Percentiles rank a stretch among this genome's conserved stretches.
Evolutionary conservation across 129 eudicot genomes (phyloP).

Genomic region (Saussurea involucrata): DNA sequence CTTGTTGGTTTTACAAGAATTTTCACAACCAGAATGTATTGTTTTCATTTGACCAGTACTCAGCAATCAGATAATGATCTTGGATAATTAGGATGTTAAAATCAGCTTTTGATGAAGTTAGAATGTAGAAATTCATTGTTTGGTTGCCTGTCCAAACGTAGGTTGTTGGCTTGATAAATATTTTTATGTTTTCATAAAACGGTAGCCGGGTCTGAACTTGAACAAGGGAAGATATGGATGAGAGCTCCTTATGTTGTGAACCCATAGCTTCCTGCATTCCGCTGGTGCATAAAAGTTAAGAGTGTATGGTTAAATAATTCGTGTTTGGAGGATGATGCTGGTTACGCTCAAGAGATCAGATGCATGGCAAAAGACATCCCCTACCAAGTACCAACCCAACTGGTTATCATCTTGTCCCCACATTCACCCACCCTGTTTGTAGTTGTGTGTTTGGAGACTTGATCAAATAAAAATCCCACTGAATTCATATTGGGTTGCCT

Average conservation of each 20-base stretch:
- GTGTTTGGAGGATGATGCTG: neutral
- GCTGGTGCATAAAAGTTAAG: neutral
- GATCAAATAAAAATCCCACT: neutral
- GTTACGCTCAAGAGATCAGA: neutral
- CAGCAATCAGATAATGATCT: neutral
- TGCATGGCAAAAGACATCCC: neutral
- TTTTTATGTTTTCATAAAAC: neutral
- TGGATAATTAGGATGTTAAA: neutral
- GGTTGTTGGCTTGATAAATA: neutral
- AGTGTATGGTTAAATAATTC: neutral
- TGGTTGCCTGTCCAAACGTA: neutral
- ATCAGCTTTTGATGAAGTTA: neutral
- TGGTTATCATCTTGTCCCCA: neutral
- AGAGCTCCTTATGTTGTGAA: neutral
- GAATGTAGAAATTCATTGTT: neutral
- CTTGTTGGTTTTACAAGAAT: constrained; percentile 8
- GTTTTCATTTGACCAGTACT: neutral
- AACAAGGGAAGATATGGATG: neutral
- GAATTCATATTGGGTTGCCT: neutral
- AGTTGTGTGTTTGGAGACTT: neutral
- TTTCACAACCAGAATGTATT: neutral
- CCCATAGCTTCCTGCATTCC: neutral
- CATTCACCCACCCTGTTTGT: neutral
- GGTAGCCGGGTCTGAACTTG: neutral
- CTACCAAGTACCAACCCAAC: neutral